Conservation (phyloP, 805 yeast species). For the Ogataea ramenticola region DNA sequence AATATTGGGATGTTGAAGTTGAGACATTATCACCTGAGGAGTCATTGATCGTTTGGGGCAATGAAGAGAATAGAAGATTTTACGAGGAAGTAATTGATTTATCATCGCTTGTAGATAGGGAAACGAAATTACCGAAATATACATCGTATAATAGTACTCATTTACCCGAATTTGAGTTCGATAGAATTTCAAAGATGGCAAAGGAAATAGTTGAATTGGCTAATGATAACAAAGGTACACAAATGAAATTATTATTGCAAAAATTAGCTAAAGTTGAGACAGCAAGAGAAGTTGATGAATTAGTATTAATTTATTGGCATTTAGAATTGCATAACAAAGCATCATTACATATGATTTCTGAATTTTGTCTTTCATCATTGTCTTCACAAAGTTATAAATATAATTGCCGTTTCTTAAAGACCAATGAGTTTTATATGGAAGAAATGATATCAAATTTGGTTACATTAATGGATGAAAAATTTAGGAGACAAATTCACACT, state of each 20-base stretch:
- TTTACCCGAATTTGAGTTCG: too few species aligned
- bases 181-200: too few species aligned
- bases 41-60: slow-evolving; percentile 46
- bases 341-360: slow-evolving; percentile 52
- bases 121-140: too few species aligned
- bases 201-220: too few species aligned
- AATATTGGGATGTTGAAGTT: slow-evolving; percentile 18
- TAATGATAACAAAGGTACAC: slow-evolving; percentile 6
- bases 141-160: too few species aligned
- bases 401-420: slow-evolving; percentile 65
- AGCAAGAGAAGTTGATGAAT: slow-evolving; percentile 42
- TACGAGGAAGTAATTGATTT: slow-evolving; percentile 49
- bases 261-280: slow-evolving; percentile 30
- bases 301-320: slow-evolving; percentile 41
- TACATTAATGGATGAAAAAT: slow-evolving; percentile 47
- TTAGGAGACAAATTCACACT: slow-evolving; percentile 51
- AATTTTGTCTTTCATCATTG: slow-evolving; percentile 43
- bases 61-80: slow-evolving; percentile 55
- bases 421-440: slow-evolving; percentile 40
- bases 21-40: slow-evolving; percentile 10
- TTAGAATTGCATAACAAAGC: slow-evolving; percentile 62
- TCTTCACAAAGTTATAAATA: slow-evolving; percentile 39
- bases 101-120: slow-evolving; percentile 4
- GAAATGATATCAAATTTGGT: slow-evolving; percentile 48
- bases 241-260: slow-evolving; percentile 7